Conservation (phyloP, 1,139 yeast species). For the Ogataea hybrid region DNA sequence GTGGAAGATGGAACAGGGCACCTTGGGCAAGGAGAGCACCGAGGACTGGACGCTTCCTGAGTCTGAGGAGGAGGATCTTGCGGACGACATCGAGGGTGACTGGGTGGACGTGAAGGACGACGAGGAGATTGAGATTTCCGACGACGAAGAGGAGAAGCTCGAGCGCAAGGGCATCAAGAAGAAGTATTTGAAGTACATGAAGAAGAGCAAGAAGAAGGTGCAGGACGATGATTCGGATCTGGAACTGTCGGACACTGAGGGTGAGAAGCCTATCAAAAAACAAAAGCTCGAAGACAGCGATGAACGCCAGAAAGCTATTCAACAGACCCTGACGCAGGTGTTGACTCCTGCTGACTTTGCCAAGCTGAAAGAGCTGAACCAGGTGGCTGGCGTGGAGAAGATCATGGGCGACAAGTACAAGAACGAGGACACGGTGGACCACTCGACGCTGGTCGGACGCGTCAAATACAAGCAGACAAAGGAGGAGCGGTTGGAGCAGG, state of each 20-base stretch:
- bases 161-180: slow-evolving; percentile 37
- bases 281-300: slow-evolving; percentile 32
- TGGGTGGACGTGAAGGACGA: slow-evolving; percentile 62
- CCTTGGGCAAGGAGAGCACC: slow-evolving; percentile 39
- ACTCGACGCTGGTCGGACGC: slow-evolving; percentile 74
- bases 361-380: slow-evolving; percentile 80
- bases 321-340: slow-evolving; percentile 68
- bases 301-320: slow-evolving; percentile 45
- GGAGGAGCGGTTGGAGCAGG: slow-evolving; percentile 86
- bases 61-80: slow-evolving; percentile 41
- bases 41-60: slow-evolving; percentile 45
- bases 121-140: slow-evolving; percentile 54
- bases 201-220: slow-evolving; percentile 23
- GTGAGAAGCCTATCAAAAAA: slow-evolving; percentile 31
- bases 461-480: slow-evolving; percentile 81
- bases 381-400: slow-evolving; percentile 82
- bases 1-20: slow-evolving; percentile 77
- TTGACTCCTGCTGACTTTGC: slow-evolving; percentile 98
- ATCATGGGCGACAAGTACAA: slow-evolving; percentile 46
- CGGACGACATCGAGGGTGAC: slow-evolving; percentile 58
- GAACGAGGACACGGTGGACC: slow-evolving; percentile 86
- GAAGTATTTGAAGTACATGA: slow-evolving; percentile 33
- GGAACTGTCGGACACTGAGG: slow-evolving; percentile 41
- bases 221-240: slow-evolving; percentile 43
- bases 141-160: slow-evolving; percentile 42